These are phyloP conservation scores for Phytophthora rubi DNA, from an alignment of 352 stramenopile species.

Conservation along the genomic window DNA sequence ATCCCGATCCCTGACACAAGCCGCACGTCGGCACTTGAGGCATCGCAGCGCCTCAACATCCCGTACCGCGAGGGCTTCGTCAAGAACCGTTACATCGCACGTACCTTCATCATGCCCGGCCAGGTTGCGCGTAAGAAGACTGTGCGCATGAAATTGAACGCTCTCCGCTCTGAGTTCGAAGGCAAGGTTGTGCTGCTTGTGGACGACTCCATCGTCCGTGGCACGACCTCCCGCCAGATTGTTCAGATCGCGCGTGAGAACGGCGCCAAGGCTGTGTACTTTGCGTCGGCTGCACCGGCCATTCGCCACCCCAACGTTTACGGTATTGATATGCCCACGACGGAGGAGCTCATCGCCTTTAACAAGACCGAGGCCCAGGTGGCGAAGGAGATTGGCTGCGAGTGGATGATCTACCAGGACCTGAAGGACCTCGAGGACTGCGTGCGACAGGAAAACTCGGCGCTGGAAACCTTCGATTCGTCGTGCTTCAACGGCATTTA, in stretches of 20 bases:
- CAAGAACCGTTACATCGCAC: slow-evolving; percentile 99
- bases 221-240: slow-evolving; percentile 98
- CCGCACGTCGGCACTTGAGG: slow-evolving; percentile 95
- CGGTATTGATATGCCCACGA: slow-evolving; percentile 99
- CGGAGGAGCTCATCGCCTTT: slow-evolving; percentile 97
- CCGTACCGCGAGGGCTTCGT: slow-evolving; percentile 99
- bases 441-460: slow-evolving; percentile 74
- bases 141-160: slow-evolving; percentile 99
- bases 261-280: slow-evolving; percentile 96
- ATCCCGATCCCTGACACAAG: slow-evolving; percentile 99
- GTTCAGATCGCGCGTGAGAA: slow-evolving; percentile 99
- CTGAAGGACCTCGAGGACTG: slow-evolving; percentile 94
- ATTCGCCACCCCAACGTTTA: slow-evolving; percentile 99
- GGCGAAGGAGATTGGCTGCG: slow-evolving; percentile 92
- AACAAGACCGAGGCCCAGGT: slow-evolving; percentile 95
- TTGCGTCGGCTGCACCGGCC: slow-evolving; percentile 96
- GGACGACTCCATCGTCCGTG: slow-evolving; percentile 99
- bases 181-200: slow-evolving; percentile 98
- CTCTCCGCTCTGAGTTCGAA: slow-evolving; percentile 92
- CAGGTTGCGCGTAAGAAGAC: slow-evolving; percentile 96
- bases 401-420: slow-evolving; percentile 96
- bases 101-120: slow-evolving; percentile 99
- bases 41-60: slow-evolving; percentile 82
- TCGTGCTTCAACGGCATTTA: slow-evolving; percentile 98
- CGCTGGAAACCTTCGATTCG: slow-evolving; percentile 91